A percentile compares a stretch with the other conserved stretches of the same genome.
Evolutionary conservation across 495 filamentous ascomycete genomes (phyloP).

Genomic region (Chlorociboria aeruginascens): DNA sequence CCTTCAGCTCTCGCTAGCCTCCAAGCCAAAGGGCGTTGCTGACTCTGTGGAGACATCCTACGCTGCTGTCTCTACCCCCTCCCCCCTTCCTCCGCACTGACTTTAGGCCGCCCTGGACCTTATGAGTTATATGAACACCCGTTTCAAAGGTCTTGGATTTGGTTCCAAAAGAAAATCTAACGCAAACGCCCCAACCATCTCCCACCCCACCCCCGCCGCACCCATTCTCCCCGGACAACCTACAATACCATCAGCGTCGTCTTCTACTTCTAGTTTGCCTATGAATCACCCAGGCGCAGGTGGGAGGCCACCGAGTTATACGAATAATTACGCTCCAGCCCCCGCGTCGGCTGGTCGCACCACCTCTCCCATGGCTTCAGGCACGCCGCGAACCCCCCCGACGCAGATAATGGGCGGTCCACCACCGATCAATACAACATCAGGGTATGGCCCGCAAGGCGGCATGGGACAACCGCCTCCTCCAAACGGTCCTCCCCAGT

Average conservation of each 20-base stretch:
- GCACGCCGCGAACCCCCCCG: slow-evolving; percentile 39
- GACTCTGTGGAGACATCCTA: not conserved
- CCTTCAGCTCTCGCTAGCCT: not conserved
- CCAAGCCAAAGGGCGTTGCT: not conserved
- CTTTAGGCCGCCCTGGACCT: slow-evolving; percentile 20
- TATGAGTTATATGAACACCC: slow-evolving; percentile 53
- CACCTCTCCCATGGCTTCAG: slow-evolving; percentile 38
- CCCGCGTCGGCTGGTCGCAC: slow-evolving; percentile 34
- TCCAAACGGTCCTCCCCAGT: slow-evolving; percentile 16
- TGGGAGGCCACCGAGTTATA: slow-evolving; percentile 64
- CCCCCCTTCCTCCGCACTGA: slow-evolving; percentile 7
- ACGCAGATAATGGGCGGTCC: slow-evolving; percentile 58
- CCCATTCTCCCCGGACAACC: slow-evolving; percentile 25
- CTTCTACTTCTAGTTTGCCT: slow-evolving; percentile 38
- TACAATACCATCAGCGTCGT: slow-evolving; percentile 13
- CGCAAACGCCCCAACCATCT: slow-evolving; percentile 11
- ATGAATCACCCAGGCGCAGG: slow-evolving; percentile 43
- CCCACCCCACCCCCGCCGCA: slow-evolving; percentile 24
- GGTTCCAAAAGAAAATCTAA: slow-evolving; percentile 26
- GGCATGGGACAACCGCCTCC: slow-evolving; percentile 39
- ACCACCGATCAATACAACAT: slow-evolving; percentile 56
- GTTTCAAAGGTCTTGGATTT: slow-evolving; percentile 41
- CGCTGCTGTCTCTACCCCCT: not conserved
- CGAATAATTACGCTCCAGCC: slow-evolving; percentile 42
- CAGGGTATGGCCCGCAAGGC: slow-evolving; percentile 39